phyloP scores from a whole-genome alignment of 805 yeast species.

The Kuraishia cidri region DNA sequence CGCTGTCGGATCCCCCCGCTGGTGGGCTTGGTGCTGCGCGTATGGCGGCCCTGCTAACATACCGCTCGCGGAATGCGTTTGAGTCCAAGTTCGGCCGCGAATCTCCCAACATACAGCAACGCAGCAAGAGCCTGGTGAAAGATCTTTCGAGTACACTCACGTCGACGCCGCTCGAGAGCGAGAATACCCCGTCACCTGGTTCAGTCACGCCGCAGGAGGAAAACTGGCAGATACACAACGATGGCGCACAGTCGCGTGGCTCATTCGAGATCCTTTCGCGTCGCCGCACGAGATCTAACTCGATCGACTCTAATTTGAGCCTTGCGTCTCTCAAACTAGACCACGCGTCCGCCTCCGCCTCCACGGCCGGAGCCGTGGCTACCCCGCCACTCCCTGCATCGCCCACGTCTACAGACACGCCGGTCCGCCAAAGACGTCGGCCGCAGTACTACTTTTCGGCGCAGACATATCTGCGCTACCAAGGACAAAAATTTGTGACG shows the following conservation, averaged over 20 bases:
- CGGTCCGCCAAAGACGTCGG: conserved; percentile 18
- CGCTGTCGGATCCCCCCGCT: conserved; percentile 68
- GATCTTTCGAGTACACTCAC: background rate
- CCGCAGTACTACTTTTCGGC: conserved; percentile 80
- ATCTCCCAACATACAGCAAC: conserved; percentile 29
- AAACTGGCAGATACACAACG: conserved; percentile 81
- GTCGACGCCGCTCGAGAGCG: background rate
- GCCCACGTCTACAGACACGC: background rate
- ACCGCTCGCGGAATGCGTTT: conserved; percentile 86
- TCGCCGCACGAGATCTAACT: conserved; percentile 14
- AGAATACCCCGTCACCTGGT: background rate
- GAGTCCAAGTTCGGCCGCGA: conserved; percentile 89
- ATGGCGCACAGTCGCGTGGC: conserved; percentile 41
- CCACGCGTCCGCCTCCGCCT: background rate
- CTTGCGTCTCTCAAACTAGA: conserved; percentile 3
- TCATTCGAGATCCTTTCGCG: background rate
- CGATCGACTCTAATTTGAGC: conserved; percentile 12
- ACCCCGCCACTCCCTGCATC: no score
- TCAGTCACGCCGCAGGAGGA: conserved; percentile 44
- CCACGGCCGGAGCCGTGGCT: no score
- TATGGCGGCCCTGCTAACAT: conserved; percentile 92
- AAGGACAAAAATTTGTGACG: conserved; percentile 81
- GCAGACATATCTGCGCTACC: conserved; percentile 89
- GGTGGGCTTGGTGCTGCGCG: conserved; percentile 93
- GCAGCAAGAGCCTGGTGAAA: conserved; percentile 1